Evolutionary conservation across 345 rosid species (phyloP).

Genomic region (Gossypium turneri): DNA sequence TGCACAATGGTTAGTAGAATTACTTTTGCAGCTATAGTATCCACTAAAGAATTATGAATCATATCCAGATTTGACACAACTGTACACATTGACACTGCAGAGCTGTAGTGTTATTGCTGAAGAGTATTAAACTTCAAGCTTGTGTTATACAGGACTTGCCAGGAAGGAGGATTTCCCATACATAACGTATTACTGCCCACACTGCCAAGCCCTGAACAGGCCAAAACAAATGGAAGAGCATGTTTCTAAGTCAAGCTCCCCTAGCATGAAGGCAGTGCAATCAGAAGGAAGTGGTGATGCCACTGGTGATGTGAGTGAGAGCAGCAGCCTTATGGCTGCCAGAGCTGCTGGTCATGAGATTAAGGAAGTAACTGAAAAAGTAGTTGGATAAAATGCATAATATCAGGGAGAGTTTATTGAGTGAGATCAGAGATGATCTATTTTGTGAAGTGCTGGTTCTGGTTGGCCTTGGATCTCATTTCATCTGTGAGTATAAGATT

Average conservation of each 20-base stretch:
- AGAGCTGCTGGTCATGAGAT: not conserved
- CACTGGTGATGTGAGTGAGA: slow-evolving; percentile 7
- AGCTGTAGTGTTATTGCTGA: not conserved
- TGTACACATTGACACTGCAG: not conserved
- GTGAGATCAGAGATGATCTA: not conserved
- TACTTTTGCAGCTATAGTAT: not conserved
- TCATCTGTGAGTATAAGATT: not conserved
- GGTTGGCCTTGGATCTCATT: not conserved
- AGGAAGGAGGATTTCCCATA: slow-evolving; percentile 80
- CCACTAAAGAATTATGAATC: not conserved
- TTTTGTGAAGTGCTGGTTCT: not conserved
- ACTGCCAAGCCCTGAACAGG: slow-evolving; percentile 71
- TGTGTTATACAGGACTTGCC: slow-evolving; percentile 56
- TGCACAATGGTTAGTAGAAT: slow-evolving; percentile 78
- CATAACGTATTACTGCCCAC: slow-evolving; percentile 86
- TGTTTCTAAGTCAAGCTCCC: slow-evolving; percentile 28
- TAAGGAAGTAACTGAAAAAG: slow-evolving; percentile 7
- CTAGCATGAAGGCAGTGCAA: slow-evolving; percentile 26
- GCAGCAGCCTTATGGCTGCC: not conserved
- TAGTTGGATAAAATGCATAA: not conserved
- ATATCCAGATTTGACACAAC: not conserved
- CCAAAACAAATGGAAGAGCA: slow-evolving; percentile 47
- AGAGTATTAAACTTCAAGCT: not conserved
- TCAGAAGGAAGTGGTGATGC: slow-evolving; percentile 24
- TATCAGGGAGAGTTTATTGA: not conserved